These are phyloP conservation scores for Naganishia onofrii DNA, from an alignment of 768 basidiomycete species.

Conservation along the genomic window DNA sequence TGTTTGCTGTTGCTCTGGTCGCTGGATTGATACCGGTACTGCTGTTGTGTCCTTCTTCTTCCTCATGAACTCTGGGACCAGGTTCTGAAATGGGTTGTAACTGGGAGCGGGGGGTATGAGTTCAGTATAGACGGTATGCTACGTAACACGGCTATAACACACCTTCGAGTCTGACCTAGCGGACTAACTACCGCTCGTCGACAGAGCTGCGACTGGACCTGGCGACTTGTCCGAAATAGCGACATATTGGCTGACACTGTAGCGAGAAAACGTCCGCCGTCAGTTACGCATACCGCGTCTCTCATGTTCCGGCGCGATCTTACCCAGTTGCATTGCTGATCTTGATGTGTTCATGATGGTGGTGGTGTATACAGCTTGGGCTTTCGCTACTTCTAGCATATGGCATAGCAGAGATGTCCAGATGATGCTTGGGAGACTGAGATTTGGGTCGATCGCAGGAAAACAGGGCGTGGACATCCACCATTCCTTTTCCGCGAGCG, in stretches of 20 bases:
- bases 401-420: too few relatives aligned
- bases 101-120: background rate
- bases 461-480: conserved; percentile 5
- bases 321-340: conserved; percentile 8
- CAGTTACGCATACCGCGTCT: background rate
- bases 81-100: conserved; percentile 64
- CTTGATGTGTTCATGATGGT: conserved; percentile 5
- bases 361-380: background rate
- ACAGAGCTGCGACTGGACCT: background rate
- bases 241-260: conserved; percentile 14
- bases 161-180: conserved; percentile 10
- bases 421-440: background rate
- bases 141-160: background rate
- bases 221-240: conserved; percentile 11
- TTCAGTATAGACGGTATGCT: background rate
- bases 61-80: conserved; percentile 69
- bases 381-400: too few relatives aligned
- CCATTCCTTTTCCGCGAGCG: background rate
- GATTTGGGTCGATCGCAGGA: conserved; percentile 21
- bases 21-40: background rate
- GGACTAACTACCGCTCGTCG: conserved; percentile 2
- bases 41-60: conserved; percentile 13
- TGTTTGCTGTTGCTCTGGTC: background rate
- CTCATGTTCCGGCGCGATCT: background rate
- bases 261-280: background rate